A percentile compares a stretch with the other conserved stretches of the same genome.
phyloP scores from a whole-genome alignment of 2,329 filamentous ascomycete genomes.

The Pyrenochaeta sp. region DNA sequence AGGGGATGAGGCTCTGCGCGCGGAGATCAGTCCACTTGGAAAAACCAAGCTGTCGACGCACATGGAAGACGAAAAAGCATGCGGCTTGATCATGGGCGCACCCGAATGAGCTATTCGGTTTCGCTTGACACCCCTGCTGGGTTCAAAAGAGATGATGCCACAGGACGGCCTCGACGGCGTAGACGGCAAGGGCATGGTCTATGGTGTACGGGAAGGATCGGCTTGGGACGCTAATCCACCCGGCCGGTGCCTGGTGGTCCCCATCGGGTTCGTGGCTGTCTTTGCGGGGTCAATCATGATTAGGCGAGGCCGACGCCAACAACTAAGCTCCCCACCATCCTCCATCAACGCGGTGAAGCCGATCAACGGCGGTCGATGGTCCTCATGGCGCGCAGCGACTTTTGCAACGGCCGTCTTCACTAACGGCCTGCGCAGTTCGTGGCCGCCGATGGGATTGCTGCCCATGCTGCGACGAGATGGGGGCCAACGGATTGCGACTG shows the following conservation, averaged over 20 bases:
- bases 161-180: no score
- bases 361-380: slow-evolving; percentile 22
- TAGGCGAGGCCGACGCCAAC: slow-evolving; percentile 38
- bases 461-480: no score
- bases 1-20: slow-evolving; percentile 29
- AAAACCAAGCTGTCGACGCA: slow-evolving; percentile 6
- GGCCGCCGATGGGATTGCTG: slow-evolving; percentile 1
- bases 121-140: slow-evolving; percentile 10
- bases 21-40: slow-evolving; percentile 15
- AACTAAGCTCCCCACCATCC: slow-evolving; percentile 18
- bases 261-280: slow-evolving; percentile 16
- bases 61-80: slow-evolving; percentile 11
- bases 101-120: neutral
- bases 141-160: slow-evolving; percentile 10
- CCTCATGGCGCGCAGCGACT: slow-evolving; percentile 6
- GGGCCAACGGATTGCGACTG: no score
- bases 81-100: neutral
- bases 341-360: slow-evolving; percentile 26
- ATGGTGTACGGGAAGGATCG: slow-evolving; percentile 27
- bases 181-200: slow-evolving; percentile 15
- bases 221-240: slow-evolving; percentile 20
- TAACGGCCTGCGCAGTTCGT: slow-evolving; percentile 2
- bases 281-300: slow-evolving; percentile 27
- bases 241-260: slow-evolving; percentile 17
- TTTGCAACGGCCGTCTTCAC: slow-evolving; percentile 9